These are phyloP conservation scores for Ophiostoma perfectum DNA, from an alignment of 2,329 filamentous ascomycete species.

Conservation along the genomic window DNA sequence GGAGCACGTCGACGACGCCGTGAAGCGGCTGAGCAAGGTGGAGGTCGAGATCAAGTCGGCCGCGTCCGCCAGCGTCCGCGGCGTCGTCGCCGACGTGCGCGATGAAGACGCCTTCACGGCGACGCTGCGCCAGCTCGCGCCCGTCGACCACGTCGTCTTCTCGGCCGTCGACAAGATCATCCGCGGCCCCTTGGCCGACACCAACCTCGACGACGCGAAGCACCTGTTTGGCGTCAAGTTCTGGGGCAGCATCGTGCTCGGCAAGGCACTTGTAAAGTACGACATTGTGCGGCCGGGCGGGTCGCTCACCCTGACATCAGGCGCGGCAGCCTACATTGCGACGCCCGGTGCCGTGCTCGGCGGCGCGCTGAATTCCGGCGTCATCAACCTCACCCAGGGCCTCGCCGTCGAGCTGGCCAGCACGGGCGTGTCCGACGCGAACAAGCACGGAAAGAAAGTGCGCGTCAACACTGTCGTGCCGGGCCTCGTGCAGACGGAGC, in stretches of 20 bases:
- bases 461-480: conserved; percentile 34
- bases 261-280: conserved; percentile 35
- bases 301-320: conserved; percentile 37
- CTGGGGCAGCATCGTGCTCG: conserved; percentile 36
- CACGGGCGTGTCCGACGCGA: background rate
- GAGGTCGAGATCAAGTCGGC: conserved; percentile 18
- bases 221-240: conserved; percentile 38
- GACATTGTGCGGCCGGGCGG: conserved; percentile 35
- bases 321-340: conserved; percentile 33
- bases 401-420: conserved; percentile 30
- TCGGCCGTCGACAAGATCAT: conserved; percentile 38
- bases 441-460: conserved; percentile 27
- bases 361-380: conserved; percentile 32
- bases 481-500: conserved; percentile 32
- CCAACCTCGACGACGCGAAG: conserved; percentile 34
- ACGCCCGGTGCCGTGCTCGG: conserved; percentile 33
- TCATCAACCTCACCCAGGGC: conserved; percentile 30
- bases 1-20: conserved; percentile 32
- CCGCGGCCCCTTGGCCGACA: conserved; percentile 34
- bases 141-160: conserved; percentile 38
- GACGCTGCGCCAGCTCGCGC: conserved; percentile 32
- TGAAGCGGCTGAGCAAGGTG: conserved; percentile 29
- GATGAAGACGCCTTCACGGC: conserved; percentile 34
- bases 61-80: conserved; percentile 19
- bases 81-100: conserved; percentile 34